Evolutionary conservation across 306 rosid species (phyloP), one percentile per base, ranked within the genome.

Genomic region (Quillaja saponaria): DNA sequence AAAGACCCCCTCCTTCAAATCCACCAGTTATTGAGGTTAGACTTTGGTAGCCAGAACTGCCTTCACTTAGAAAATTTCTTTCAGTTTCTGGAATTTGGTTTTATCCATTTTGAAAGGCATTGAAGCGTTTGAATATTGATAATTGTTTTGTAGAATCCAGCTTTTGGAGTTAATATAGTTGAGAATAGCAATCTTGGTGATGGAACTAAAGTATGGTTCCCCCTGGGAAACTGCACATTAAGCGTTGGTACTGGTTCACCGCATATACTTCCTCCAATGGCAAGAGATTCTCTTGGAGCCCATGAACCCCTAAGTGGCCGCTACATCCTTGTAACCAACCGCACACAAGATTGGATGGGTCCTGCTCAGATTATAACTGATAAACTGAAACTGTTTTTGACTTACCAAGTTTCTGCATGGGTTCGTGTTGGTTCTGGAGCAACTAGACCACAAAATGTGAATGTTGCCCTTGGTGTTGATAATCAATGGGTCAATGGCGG

Each of bases 371-470:
- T 83, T 72, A 86, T 92, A 52, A 84, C 94, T 17, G 90, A 92
- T 51, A 92, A 78, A 77, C 25, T 92, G 81, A 72, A 86, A 57
- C 87, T 88, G 25, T 86, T 86, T 65, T 45, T 86, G 64, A 86
- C 98, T 25, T 88, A 92, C 61, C 96, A 92, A 80, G 94, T 92
- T 16, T 84, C 95, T 77, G 90, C 94, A 69, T 92, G 98, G 98
- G 89, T 92, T 18, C 74, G 84, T 58, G 68, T 86, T 50, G 79
- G 90, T 39, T 67, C 88, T 8, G 92, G 86, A 55, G 76, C 88
- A 67, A 72, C 63, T 41, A 82, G 90, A 56, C 82, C 94, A 11
- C 96, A 92, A 44, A 86, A 79, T 74, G 83, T 86, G 15, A 82
- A 85, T 66, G 63, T 86, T 51, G 90, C 94, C 16, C 74, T 92